Evolutionary conservation across 345 rosid species (phyloP).

Genomic region (Euphorbia peplus): DNA sequence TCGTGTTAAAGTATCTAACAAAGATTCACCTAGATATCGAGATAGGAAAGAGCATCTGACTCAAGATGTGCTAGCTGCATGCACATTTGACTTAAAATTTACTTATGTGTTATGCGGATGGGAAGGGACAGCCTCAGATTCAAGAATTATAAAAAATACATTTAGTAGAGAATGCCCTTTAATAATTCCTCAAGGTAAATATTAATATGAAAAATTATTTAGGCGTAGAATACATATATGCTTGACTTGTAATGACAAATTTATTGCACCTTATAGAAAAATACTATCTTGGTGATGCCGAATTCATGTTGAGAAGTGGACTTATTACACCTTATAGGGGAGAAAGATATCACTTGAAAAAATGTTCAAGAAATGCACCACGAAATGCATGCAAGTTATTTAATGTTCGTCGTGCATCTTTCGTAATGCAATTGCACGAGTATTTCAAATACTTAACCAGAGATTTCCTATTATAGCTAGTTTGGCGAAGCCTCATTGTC

Average conservation of each 20-base stretch:
- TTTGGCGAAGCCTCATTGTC: neutral
- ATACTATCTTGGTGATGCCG: neutral
- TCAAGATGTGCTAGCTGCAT: neutral
- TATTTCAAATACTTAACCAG: conserved; percentile 1
- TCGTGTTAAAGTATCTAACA: neutral
- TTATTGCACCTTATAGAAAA: neutral
- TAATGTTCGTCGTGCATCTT: too few relatives aligned
- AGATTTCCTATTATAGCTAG: neutral
- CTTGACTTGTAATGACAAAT: neutral
- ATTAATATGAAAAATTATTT: too few relatives aligned
- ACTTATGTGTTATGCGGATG: neutral
- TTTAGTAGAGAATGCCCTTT: neutral
- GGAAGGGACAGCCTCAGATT: too few relatives aligned
- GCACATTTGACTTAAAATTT: conserved; percentile 3
- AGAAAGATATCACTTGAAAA: neutral
- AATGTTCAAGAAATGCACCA: neutral
- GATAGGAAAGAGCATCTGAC: neutral
- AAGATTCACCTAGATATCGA: neutral
- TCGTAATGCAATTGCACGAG: neutral
- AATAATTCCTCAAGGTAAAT: neutral
- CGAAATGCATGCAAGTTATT: too few relatives aligned
- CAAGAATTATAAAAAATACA: too few relatives aligned
- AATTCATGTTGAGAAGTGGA: neutral
- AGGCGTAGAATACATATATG: too few relatives aligned
- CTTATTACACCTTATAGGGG: neutral